Evolutionary conservation across 1,284 basidiomycete genomes (phyloP).

Genomic region (Puccinia coronata): DNA sequence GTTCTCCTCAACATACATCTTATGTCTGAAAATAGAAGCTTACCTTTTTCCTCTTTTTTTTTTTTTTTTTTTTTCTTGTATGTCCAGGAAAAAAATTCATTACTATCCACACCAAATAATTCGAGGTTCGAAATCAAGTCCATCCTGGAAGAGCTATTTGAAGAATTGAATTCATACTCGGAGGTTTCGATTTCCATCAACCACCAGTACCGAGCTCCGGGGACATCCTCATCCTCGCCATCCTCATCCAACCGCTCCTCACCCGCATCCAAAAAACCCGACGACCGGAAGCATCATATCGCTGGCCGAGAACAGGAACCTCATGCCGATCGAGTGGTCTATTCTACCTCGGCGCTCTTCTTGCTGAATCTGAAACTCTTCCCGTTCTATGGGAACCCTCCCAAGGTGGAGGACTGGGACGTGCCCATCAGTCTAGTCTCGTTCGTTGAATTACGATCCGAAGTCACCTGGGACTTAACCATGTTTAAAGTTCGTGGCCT

Average conservation of each 20-base stretch:
- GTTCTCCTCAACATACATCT: neutral
- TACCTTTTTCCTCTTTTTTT: too few relatives aligned
- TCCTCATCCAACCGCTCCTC: neutral
- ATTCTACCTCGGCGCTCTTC: slow-evolving; percentile 60
- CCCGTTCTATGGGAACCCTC: slow-evolving; percentile 90
- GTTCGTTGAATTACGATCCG: slow-evolving; percentile 73
- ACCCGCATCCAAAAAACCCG: neutral
- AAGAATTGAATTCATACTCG: slow-evolving; percentile 94
- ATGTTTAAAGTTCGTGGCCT: slow-evolving; percentile 70
- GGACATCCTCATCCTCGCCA: neutral
- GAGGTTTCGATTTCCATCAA: slow-evolving; percentile 89
- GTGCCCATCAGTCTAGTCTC: slow-evolving; percentile 89
- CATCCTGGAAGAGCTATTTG: slow-evolving; percentile 93
- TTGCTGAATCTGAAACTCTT: slow-evolving; percentile 90
- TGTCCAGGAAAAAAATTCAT: slow-evolving; percentile 84
- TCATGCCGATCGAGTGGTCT: neutral
- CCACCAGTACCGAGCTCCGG: slow-evolving; percentile 64
- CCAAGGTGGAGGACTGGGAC: slow-evolving; percentile 86
- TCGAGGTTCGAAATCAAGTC: slow-evolving; percentile 74
- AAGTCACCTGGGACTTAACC: slow-evolving; percentile 91
- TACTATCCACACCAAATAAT: slow-evolving; percentile 71
- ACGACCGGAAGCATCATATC: neutral
- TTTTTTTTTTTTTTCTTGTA: too few relatives aligned
- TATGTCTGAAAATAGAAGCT: too few relatives aligned
- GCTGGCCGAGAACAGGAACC: neutral